Evolutionary conservation across 1,284 basidiomycete genomes (phyloP).

Genomic region (Trichosporon coremiiforme): DNA sequence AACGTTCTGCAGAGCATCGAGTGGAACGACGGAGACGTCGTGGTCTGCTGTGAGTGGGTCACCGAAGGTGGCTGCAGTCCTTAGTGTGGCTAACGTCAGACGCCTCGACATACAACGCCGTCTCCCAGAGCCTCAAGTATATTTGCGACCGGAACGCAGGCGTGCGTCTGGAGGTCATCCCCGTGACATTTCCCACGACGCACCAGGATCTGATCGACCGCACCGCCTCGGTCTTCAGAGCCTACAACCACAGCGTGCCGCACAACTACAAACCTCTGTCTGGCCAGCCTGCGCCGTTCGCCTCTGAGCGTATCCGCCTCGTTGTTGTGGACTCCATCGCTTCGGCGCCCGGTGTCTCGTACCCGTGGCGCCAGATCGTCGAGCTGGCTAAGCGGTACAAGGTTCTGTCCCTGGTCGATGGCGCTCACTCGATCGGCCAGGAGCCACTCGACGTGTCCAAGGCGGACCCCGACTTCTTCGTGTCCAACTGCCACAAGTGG

Average conservation of each 20-base stretch:
- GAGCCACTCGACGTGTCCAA: conserved; percentile 62
- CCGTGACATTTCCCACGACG: conserved; percentile 66
- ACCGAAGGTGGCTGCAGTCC: too few species aligned
- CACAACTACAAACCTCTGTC: conserved; percentile 39
- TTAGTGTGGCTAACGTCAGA: conserved; percentile 56
- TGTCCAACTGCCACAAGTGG: conserved; percentile 88
- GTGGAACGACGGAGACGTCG: conserved; percentile 62
- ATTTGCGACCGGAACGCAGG: conserved; percentile 64
- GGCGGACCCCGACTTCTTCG: conserved; percentile 74
- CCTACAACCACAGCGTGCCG: conserved; percentile 38
- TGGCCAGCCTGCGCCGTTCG: conserved; percentile 34
- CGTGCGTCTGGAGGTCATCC: conserved; percentile 62
- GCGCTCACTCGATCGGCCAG: conserved; percentile 76
- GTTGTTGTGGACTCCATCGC: conserved; percentile 75
- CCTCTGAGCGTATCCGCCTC: conserved; percentile 59
- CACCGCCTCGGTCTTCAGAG: conserved; percentile 60
- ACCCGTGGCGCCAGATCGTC: conserved; percentile 81
- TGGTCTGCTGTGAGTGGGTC: conserved; percentile 58
- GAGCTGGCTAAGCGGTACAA: conserved; percentile 68
- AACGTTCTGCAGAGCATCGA: conserved; percentile 67
- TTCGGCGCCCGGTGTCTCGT: conserved; percentile 66
- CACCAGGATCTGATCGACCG: conserved; percentile 63
- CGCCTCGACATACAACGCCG: conserved; percentile 68
- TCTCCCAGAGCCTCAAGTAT: conserved; percentile 64
- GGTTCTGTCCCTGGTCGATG: conserved; percentile 74